These are phyloP conservation scores for Scheffersomyces quercinus DNA, from an alignment of 1,139 yeast genomes.

Conservation along the genomic window DNA sequence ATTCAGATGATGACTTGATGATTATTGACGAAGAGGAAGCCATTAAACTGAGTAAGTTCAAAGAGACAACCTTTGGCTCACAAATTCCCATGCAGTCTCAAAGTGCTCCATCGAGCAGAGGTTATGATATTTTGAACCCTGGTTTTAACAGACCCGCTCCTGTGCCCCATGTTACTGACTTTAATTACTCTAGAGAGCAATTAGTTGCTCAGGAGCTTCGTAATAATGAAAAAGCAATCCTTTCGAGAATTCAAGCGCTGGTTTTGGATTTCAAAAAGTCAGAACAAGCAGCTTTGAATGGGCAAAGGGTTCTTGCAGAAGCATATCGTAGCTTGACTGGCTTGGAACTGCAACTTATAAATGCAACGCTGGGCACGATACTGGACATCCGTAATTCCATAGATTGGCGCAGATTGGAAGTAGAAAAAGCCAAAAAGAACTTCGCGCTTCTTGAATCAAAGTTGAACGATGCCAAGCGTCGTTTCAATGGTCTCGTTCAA, in stretches of 20 bases:
- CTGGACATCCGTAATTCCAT: background rate
- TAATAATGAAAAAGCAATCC: background rate
- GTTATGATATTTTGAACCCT: conserved; percentile 1
- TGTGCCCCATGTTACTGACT: conserved; percentile 26
- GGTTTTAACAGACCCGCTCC: conserved; percentile 35
- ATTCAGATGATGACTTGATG: conserved; percentile 23
- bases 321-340: background rate
- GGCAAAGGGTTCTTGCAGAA: background rate
- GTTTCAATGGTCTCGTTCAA: background rate
- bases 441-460: background rate
- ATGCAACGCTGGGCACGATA: no score
- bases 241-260: background rate
- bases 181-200: conserved; percentile 1
- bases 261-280: no score
- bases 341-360: no score
- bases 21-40: conserved; percentile 21
- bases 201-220: conserved; percentile 6
- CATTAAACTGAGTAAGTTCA: conserved; percentile 18
- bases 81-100: no score
- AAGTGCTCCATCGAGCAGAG: conserved; percentile 1
- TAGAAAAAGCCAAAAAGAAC: background rate
- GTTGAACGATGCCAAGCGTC: background rate
- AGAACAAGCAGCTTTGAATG: background rate
- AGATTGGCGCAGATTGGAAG: background rate
- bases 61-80: conserved; percentile 16